Conservation (phyloP, 208 protist species). For the Trypanosomatidae sp. region DNA sequence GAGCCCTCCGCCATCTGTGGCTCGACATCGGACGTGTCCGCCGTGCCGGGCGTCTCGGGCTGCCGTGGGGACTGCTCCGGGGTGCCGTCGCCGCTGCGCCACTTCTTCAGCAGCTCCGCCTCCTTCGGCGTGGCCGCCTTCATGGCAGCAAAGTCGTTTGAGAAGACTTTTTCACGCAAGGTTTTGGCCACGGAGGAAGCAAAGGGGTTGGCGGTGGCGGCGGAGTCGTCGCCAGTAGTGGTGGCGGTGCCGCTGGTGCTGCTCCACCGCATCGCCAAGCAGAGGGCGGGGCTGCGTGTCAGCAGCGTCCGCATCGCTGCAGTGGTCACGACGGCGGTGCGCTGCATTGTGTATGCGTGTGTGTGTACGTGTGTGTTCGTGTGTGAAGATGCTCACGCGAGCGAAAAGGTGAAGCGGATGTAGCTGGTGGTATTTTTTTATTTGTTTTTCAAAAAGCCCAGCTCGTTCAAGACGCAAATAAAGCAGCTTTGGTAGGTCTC, state of each 20-base stretch:
- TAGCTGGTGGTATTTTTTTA: too few relatives aligned
- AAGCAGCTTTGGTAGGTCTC: too few relatives aligned
- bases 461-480: too few relatives aligned
- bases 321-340: too few relatives aligned
- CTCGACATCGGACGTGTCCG: conserved; percentile 26
- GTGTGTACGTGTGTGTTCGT: too few relatives aligned
- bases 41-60: conserved; percentile 19
- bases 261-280: conserved; percentile 11
- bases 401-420: too few relatives aligned
- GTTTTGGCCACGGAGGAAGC: conserved; percentile 21
- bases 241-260: too few relatives aligned
- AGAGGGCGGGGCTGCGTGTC: too few relatives aligned
- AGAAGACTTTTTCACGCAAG: conserved; percentile 33
- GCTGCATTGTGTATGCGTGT: too few relatives aligned
- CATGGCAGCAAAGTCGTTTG: conserved; percentile 18
- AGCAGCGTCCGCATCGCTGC: too few relatives aligned
- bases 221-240: neutral
- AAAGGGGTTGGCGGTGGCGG: conserved; percentile 9
- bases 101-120: conserved; percentile 37
- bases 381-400: too few relatives aligned
- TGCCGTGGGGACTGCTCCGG: conserved; percentile 14
- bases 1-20: conserved; percentile 18
- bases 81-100: conserved; percentile 25
- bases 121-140: conserved; percentile 32
- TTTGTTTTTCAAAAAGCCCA: too few relatives aligned